These are phyloP conservation scores for Candida rishiriensis DNA, from an alignment of 805 yeast species.

Conservation along the genomic window DNA sequence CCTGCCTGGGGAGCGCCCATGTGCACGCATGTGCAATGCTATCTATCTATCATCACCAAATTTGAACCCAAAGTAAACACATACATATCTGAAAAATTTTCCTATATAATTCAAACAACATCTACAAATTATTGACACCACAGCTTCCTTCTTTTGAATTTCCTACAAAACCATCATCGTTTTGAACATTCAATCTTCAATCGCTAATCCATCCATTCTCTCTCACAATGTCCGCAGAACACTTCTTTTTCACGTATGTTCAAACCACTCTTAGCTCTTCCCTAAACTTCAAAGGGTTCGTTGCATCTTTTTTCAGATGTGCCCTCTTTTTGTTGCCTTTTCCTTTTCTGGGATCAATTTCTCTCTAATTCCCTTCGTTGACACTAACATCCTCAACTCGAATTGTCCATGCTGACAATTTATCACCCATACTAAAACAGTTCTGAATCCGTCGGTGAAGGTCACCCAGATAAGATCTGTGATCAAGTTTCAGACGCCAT, in stretches of 20 bases:
- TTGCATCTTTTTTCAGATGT: too few relatives aligned
- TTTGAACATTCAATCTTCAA: not conserved
- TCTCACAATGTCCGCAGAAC: slow-evolving; percentile 22
- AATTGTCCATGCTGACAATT: not conserved
- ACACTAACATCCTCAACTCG: not conserved
- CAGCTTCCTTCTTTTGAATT: slow-evolving; percentile 1
- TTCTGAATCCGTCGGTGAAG: slow-evolving; percentile 91
- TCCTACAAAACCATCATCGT: not conserved
- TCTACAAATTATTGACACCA: not conserved
- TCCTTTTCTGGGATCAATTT: not conserved
- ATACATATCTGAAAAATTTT: too few relatives aligned
- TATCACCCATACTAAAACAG: slow-evolving; percentile 51
- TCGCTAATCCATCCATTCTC: not conserved
- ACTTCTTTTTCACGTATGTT: slow-evolving; percentile 30
- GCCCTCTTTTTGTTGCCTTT: not conserved
- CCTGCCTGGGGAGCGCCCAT: too few relatives aligned
- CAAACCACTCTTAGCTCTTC: too few relatives aligned
- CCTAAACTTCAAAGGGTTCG: too few relatives aligned
- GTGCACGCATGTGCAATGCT: too few relatives aligned
- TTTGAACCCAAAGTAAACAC: too few relatives aligned
- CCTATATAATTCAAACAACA: too few relatives aligned
- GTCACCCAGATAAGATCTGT: slow-evolving; percentile 94
- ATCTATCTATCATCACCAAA: too few relatives aligned
- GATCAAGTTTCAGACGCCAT: slow-evolving; percentile 99
- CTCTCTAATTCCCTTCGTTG: not conserved